Conservation (phyloP, 768 basidiomycete genomes). For the Mycena belliarum region DNA sequence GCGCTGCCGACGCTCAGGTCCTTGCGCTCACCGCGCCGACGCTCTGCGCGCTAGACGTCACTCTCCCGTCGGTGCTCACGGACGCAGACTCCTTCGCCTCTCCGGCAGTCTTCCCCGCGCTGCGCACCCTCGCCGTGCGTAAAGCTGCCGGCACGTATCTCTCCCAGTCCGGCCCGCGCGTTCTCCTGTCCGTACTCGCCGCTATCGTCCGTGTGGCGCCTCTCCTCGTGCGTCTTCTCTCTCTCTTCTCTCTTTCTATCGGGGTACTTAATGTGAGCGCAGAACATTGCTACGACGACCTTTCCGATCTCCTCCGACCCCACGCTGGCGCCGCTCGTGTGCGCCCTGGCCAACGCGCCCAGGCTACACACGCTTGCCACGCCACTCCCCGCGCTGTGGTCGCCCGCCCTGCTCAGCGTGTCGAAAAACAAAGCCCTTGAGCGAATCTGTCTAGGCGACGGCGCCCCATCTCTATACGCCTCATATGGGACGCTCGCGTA, state of each 20-base stretch:
- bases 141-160: slow-evolving; percentile 56
- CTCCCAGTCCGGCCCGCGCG: slow-evolving; percentile 47
- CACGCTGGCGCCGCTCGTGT: slow-evolving; percentile 32
- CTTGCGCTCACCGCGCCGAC: slow-evolving; percentile 26
- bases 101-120: slow-evolving; percentile 25
- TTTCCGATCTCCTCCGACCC: slow-evolving; percentile 58
- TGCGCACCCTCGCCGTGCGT: slow-evolving; percentile 53
- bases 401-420: slow-evolving; percentile 44
- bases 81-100: background rate
- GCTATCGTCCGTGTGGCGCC: slow-evolving; percentile 44
- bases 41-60: slow-evolving; percentile 36
- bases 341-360: slow-evolving; percentile 40
- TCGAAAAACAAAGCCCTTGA: slow-evolving; percentile 46
- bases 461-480: too few species aligned
- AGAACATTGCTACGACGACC: slow-evolving; percentile 57
- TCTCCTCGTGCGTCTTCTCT: slow-evolving; percentile 45
- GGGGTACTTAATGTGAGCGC: background rate
- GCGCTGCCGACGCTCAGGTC: slow-evolving; percentile 40
- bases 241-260: background rate
- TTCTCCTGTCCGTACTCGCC: slow-evolving; percentile 48
- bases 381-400: slow-evolving; percentile 61
- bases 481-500: too few species aligned
- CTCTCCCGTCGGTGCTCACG: slow-evolving; percentile 26
- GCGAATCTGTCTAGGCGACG: slow-evolving; percentile 2
- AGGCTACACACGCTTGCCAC: slow-evolving; percentile 52